phyloP scores from a whole-genome alignment of 129 eudicot species.

The Mikania micrantha region DNA sequence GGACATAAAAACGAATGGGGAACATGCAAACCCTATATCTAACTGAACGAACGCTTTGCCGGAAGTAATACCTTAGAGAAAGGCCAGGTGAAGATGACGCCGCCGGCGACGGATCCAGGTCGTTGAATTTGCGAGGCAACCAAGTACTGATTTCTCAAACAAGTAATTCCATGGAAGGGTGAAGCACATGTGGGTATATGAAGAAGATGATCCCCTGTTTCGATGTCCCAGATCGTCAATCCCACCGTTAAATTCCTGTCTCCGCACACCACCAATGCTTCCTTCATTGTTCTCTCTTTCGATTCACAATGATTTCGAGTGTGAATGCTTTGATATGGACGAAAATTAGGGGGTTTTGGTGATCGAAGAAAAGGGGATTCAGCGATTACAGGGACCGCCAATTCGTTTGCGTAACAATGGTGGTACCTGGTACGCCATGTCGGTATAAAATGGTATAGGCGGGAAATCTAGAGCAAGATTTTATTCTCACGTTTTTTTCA shows the following conservation, averaged over 20 bases:
- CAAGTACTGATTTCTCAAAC: conserved; percentile 31
- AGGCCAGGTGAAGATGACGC: conserved; percentile 50
- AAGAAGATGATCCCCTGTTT: conserved; percentile 35
- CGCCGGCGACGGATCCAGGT: conserved; percentile 40
- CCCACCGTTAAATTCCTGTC: conserved; percentile 40
- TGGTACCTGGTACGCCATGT: background rate
- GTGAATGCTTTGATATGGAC: conserved; percentile 11
- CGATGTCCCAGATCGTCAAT: conserved; percentile 41
- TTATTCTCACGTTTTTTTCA: too few relatives aligned
- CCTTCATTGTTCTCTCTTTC: conserved; percentile 19
- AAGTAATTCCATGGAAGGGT: conserved; percentile 28
- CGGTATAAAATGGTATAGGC: background rate
- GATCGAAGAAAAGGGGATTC: background rate
- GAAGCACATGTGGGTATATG: conserved; percentile 48
- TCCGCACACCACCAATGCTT: conserved; percentile 45
- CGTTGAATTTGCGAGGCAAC: conserved; percentile 45
- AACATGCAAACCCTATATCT: background rate
- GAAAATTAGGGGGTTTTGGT: background rate
- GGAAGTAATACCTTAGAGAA: conserved; percentile 29
- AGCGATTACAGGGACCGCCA: background rate
- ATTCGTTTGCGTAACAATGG: conserved; percentile 4
- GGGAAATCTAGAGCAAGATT: background rate
- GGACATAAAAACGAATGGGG: background rate
- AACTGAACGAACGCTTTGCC: background rate
- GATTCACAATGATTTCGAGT: background rate